Conservation (phyloP, 1,139 yeast species). For the Hemisphaericaspora xylofermentans region DNA sequence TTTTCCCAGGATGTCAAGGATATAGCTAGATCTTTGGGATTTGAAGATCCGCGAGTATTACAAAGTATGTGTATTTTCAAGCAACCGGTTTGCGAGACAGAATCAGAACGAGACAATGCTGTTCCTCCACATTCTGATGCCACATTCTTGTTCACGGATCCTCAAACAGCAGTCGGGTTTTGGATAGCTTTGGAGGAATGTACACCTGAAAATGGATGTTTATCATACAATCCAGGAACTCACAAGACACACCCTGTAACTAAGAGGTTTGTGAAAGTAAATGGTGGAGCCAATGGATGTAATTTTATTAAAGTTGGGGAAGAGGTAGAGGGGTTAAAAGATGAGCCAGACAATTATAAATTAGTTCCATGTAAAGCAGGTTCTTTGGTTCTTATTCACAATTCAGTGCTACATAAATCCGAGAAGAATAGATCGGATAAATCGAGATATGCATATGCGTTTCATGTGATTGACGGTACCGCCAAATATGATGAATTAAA, state of each 20-base stretch:
- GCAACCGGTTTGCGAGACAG: constrained; percentile 47
- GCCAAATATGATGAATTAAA: constrained; percentile 59
- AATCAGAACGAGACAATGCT: constrained; percentile 52
- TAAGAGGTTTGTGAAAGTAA: constrained; percentile 63
- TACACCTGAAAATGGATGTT: constrained; percentile 64
- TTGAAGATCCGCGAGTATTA: constrained; percentile 65
- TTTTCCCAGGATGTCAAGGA: constrained; percentile 49
- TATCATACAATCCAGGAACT: constrained; percentile 72
- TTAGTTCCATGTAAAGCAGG: constrained; percentile 70
- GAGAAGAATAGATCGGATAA: constrained; percentile 54
- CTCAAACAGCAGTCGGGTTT: constrained; percentile 72
- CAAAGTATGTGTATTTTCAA: constrained; percentile 82
- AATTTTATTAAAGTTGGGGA: constrained; percentile 37
- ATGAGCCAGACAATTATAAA: constrained; percentile 39
- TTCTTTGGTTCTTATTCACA: constrained; percentile 65
- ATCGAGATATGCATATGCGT: constrained; percentile 76
- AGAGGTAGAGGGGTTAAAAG: constrained; percentile 16
- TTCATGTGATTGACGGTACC: constrained; percentile 73
- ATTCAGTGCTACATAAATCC: constrained; percentile 70
- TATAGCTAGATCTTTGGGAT: constrained; percentile 54
- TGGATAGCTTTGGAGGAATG: constrained; percentile 86
- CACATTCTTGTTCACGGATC: constrained; percentile 68
- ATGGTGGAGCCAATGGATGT: constrained; percentile 53
- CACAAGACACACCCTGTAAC: constrained; percentile 58
- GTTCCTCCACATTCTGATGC: constrained; percentile 84